Base-by-base conservation (phyloP, 495 filamentous ascomycete species). In the Talaromyces stipitatus region DNA sequence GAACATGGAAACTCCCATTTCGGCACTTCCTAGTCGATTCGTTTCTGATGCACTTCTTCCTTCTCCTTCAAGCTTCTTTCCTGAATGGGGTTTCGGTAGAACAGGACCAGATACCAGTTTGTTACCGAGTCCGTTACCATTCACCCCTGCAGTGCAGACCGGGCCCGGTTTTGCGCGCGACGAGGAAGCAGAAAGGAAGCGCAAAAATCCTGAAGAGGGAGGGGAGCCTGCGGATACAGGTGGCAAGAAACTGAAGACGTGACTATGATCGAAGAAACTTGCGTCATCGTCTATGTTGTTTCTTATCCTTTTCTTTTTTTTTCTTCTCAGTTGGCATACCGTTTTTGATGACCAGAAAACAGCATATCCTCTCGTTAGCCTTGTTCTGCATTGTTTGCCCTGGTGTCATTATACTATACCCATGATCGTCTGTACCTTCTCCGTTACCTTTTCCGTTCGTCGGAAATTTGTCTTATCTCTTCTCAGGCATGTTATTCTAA, bases 1-100 rank as follows among this genome's bases (percentile, higher is more conserved):
- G 66, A 87, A 89, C 60, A 92, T 91, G 58, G 91, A 97, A 62
- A 97, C 94, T 3, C 94, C 94, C 0, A 92, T 96, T n/a, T 97
- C 92, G n/a, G 92, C 94, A 2, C 78, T 98, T 7, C 94, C 94
- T 2, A 94, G 89, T 50, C 82, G 92, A 23, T 97, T 97, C 68
- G 84, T 96, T 45, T 86, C 84, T 26, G 86, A 89, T 61, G 87
- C 87, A 7, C 82, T 95, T 28, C 78, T 97, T 20, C 92, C 94
- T 1, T 91, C 87, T 41, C 94, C 94, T 2, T 90, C 85, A 54
- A 88, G 82, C 58, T 97, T 97, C 72, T 97, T 95, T 69, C 85
- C 89, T 0, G 92, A 96, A 60, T 97, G 92, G 94, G 83, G 85
- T 56, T 84, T 85, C 67, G 78, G 81, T 71, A 81, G 74, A 59